Percentiles rank a stretch among this genome's conserved stretches.
phyloP scores from a whole-genome alignment of 345 rosid genomes.

The Brassica nigra region DNA sequence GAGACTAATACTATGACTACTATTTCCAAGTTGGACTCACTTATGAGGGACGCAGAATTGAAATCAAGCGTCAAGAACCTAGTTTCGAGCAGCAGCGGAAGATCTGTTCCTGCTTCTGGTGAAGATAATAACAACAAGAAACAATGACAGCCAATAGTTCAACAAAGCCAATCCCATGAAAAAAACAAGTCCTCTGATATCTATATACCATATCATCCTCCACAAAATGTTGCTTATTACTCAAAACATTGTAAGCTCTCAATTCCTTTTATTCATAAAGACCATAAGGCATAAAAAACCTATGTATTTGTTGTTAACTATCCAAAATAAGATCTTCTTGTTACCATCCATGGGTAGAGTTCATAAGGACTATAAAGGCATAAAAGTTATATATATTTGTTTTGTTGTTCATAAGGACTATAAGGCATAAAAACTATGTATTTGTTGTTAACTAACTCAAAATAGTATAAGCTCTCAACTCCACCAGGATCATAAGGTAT shows the following conservation, averaged over 20 bases:
- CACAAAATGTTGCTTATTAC: no score
- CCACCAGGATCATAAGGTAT: background rate
- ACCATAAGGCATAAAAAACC: background rate
- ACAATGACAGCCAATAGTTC: conserved; percentile 29
- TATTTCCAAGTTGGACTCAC: conserved; percentile 82
- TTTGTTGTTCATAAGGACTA: background rate
- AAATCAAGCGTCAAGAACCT: conserved; percentile 61
- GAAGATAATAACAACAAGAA: conserved; percentile 24
- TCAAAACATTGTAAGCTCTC: no score
- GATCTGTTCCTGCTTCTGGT: conserved; percentile 56
- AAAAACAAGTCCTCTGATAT: no score
- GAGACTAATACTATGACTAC: conserved; percentile 78
- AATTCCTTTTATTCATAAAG: background rate
- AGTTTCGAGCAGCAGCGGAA: conserved; percentile 72
- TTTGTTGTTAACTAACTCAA: background rate
- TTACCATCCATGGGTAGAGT: no score
- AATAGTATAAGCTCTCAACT: conserved; percentile 1
- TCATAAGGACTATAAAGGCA: background rate
- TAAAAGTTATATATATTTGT: background rate
- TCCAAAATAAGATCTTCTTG: background rate
- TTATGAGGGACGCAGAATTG: conserved; percentile 68
- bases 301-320: background rate
- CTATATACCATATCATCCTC: no score
- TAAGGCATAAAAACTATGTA: no score
- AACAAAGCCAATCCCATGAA: conserved; percentile 11